These are phyloP conservation scores for Calonectria leucothoes DNA, from an alignment of 2,329 filamentous ascomycete genomes.

Conservation along the genomic window DNA sequence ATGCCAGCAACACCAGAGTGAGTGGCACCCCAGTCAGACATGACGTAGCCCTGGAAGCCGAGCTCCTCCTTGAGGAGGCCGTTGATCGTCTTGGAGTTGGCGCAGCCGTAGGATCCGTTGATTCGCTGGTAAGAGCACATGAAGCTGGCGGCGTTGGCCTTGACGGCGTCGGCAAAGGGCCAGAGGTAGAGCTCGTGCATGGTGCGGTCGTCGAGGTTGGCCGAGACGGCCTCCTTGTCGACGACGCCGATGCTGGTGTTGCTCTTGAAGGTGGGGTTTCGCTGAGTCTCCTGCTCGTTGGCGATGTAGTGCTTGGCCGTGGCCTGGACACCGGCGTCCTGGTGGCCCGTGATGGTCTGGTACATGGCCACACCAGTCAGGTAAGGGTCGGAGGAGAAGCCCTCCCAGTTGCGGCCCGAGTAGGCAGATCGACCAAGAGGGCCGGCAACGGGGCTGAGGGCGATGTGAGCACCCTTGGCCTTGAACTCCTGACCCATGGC, in stretches of 20 bases:
- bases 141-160: constrained; percentile 47
- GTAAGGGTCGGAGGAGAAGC: constrained; percentile 73
- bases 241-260: constrained; percentile 41
- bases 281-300: constrained; percentile 50
- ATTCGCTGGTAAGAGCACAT: constrained; percentile 60
- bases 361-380: constrained; percentile 67
- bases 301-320: constrained; percentile 53
- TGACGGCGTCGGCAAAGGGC: constrained; percentile 49
- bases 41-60: constrained; percentile 59
- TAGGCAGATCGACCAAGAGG: constrained; percentile 57
- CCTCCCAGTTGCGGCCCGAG: constrained; percentile 74
- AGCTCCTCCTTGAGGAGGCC: constrained; percentile 62
- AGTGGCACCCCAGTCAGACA: constrained; percentile 58
- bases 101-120: constrained; percentile 62
- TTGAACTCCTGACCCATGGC: constrained; percentile 70
- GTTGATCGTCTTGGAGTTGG: constrained; percentile 61
- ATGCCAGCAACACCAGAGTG: constrained; percentile 55
- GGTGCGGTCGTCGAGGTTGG: constrained; percentile 69
- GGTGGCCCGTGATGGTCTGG: constrained; percentile 47
- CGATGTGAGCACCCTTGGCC: constrained; percentile 78
- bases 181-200: constrained; percentile 63
- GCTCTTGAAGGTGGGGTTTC: constrained; percentile 41
- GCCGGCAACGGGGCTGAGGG: constrained; percentile 60
- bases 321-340: constrained; percentile 52
- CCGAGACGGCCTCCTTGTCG: constrained; percentile 44